Conservation (phyloP, 2,329 filamentous ascomycete species). For the Pseudogymnoascus sp. region DNA sequence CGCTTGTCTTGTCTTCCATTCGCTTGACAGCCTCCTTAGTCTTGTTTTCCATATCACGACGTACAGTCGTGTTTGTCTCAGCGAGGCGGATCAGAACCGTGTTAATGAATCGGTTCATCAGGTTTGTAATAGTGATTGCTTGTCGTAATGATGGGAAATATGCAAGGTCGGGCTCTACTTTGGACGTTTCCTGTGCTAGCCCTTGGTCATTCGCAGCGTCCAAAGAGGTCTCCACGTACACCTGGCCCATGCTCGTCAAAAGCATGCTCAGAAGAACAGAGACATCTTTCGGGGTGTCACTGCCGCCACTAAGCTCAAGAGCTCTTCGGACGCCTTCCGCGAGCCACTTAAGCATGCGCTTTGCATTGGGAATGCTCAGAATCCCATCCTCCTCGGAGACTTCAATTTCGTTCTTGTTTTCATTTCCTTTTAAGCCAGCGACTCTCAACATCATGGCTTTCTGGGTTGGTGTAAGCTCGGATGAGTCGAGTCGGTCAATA, state of each 20-base stretch:
- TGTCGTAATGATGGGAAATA: slow-evolving; percentile 74
- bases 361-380: slow-evolving; percentile 77
- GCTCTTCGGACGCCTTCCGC: slow-evolving; percentile 89
- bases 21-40: slow-evolving; percentile 49
- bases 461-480: slow-evolving; percentile 79
- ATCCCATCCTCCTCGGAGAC: slow-evolving; percentile 83
- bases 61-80: slow-evolving; percentile 78
- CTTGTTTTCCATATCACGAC: slow-evolving; percentile 61
- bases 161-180: slow-evolving; percentile 76
- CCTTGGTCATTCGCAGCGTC: slow-evolving; percentile 67
- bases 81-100: slow-evolving; percentile 87
- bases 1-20: slow-evolving; percentile 62
- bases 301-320: slow-evolving; percentile 77
- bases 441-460: slow-evolving; percentile 85
- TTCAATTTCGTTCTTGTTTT: slow-evolving; percentile 76
- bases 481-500: slow-evolving; percentile 78
- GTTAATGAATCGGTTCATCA: slow-evolving; percentile 87
- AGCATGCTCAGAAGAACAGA: slow-evolving; percentile 75
- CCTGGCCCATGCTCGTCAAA: slow-evolving; percentile 78
- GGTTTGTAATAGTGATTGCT: slow-evolving; percentile 79
- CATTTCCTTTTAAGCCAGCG: slow-evolving; percentile 69
- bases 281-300: slow-evolving; percentile 90
- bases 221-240: slow-evolving; percentile 60
- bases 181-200: slow-evolving; percentile 65
- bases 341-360: slow-evolving; percentile 95